Conservation (phyloP, 306 rosid species). For the Biancaea sappan region DNA sequence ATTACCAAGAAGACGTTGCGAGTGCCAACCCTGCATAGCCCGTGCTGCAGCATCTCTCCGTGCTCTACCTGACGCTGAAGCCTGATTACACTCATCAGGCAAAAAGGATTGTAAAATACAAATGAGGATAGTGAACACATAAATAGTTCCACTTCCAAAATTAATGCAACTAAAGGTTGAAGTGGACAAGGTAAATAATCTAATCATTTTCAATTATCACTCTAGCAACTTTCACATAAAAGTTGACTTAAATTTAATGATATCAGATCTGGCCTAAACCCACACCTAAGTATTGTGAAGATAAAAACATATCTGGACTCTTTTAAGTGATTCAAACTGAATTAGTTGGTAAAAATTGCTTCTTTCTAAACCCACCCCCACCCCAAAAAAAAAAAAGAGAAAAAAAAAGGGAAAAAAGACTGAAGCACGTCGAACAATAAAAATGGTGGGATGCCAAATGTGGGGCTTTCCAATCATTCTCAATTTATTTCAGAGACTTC, state of each 20-base stretch:
- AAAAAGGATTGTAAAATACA: slow-evolving; percentile 11
- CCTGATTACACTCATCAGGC: slow-evolving; percentile 47
- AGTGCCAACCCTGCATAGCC: slow-evolving; percentile 99
- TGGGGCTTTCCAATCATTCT: neutral
- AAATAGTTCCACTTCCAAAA: slow-evolving; percentile 16
- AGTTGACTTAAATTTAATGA: slow-evolving; percentile 20
- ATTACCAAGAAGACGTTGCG: slow-evolving; percentile 89
- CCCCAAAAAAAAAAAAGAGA: neutral
- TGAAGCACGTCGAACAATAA: slow-evolving; percentile 6
- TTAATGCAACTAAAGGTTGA: slow-evolving; percentile 4
- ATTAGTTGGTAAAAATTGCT: neutral
- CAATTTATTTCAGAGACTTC: neutral
- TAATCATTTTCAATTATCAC: slow-evolving; percentile 17
- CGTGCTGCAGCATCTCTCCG: slow-evolving; percentile 98
- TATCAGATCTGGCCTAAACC: slow-evolving; percentile 4
- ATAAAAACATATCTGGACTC: slow-evolving; percentile 21
- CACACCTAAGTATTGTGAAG: slow-evolving; percentile 5
- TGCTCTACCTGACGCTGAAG: slow-evolving; percentile 88
- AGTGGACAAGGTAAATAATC: neutral
- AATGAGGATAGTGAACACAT: neutral
- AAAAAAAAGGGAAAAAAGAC: neutral
- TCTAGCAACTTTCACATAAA: slow-evolving; percentile 14
- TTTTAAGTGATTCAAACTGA: slow-evolving; percentile 17
- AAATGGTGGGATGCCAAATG: neutral
- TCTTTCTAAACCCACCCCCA: slow-evolving; percentile 7